Evolutionary conservation across 192 early-diverging fungal species (phyloP), one percentile per base, ranked within the genome.

Genomic region (Borealophlyctis nickersoniae): DNA sequence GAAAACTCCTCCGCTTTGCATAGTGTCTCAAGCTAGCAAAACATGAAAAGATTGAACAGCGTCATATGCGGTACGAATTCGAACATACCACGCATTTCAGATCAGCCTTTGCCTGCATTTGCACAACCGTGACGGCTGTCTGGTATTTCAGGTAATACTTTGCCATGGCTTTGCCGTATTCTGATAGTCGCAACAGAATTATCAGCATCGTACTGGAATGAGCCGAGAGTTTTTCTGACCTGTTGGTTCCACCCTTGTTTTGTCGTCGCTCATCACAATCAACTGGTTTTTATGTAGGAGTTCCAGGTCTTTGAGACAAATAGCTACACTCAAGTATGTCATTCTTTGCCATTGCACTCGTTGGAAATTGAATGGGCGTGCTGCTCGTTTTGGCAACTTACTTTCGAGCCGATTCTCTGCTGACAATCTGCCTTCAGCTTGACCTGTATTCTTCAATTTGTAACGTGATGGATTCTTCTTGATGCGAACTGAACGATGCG

Each of bases 401-500:
- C 63, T 56, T 48, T 77, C 73, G 2, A 82, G 68, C 28, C 75
- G 58, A 4, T 57, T 45, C 52, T 74, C 63, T 11, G 71, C 77
- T 2, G 63, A 67, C 14, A 63, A 32, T 9, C 31, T 51, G 16
- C 49, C 69, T 36, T 62, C 60, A 4, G 49, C 58, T n/a, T 23
- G 45, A 24, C 45, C 24, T 49, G 63, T 56, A 29, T 70, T 63
- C 34, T 69, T 62, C 27, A 78, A 55, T 58, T 72, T 64, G 59
- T 84, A 84, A 35, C 71, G 60, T 23, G 64, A 19, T 0, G 82
- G 82, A 61, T 84, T 84, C 55, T 76, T 78, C 52, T 61, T 32
- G 56, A 81, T 78, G 5, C 81, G 60, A n/a, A 83, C 73, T 77
- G 0, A 13, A 19, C n/a, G n/a, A n/a, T n/a, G n/a, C n/a, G n/a